These are phyloP conservation scores for Exophiala aquamarina DNA, from an alignment of 2,329 filamentous ascomycete genomes.

Conservation along the genomic window DNA sequence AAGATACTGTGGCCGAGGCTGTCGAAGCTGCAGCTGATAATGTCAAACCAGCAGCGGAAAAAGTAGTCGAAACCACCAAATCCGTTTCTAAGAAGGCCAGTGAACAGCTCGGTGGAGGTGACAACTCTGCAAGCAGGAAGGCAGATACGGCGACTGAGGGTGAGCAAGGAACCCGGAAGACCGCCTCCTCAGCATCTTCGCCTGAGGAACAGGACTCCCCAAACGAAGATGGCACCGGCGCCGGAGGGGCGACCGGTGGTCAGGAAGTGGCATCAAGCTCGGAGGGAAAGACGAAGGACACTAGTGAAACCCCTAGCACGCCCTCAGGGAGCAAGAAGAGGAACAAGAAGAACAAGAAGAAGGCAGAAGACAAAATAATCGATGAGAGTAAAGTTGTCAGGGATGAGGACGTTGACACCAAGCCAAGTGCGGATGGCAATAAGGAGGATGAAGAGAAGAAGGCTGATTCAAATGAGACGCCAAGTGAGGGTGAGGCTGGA, in stretches of 20 bases:
- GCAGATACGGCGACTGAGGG: conserved; percentile 2
- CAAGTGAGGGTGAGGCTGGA: background rate
- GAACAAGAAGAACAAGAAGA: conserved; percentile 7
- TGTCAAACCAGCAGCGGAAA: conserved; percentile 4
- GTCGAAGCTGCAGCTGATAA: conserved; percentile 8
- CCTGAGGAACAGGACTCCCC: conserved; percentile 13
- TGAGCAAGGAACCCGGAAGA: conserved; percentile 2
- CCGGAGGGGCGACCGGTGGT: conserved; percentile 20
- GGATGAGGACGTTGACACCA: conserved; percentile 14
- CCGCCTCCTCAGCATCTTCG: conserved; percentile 1
- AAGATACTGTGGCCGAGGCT: conserved; percentile 12
- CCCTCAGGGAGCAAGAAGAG: background rate
- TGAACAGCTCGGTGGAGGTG: too few relatives aligned
- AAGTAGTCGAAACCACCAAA: background rate
- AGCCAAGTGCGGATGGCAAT: background rate
- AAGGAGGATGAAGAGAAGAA: conserved; percentile 6
- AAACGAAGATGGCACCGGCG: conserved; percentile 26
- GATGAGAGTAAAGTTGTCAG: conserved; percentile 20
- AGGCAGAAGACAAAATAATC: conserved; percentile 21
- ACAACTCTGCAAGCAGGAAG: background rate
- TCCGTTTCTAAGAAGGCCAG: too few relatives aligned
- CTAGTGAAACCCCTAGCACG: background rate
- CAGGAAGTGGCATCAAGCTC: too few relatives aligned
- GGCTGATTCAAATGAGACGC: background rate
- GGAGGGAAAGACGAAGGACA: too few relatives aligned